Evolutionary conservation across 768 basidiomycete genomes (phyloP).

Genomic region (Exsudoporus frostii): DNA sequence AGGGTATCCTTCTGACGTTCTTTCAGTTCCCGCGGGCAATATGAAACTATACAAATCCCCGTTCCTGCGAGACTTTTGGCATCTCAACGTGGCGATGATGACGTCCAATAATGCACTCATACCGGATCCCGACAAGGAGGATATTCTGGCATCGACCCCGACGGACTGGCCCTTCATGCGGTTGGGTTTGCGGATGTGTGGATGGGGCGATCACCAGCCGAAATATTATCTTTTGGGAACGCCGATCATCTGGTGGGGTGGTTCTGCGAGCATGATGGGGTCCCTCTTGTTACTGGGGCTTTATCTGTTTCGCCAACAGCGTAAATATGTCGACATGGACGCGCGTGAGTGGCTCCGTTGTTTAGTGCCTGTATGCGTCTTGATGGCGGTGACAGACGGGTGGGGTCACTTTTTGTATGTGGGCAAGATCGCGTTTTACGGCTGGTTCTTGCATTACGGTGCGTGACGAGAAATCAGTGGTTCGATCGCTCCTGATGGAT

Average conservation of each 20-base stretch:
- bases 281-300: conserved; percentile 51
- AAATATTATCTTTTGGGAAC: conserved; percentile 95
- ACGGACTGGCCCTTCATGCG: conserved; percentile 92
- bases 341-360: conserved; percentile 51
- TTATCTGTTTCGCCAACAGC: conserved; percentile 80
- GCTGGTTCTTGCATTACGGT: conserved; percentile 93
- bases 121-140: conserved; percentile 97
- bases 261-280: conserved; percentile 60
- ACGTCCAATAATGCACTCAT: conserved; percentile 98
- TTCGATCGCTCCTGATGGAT: background rate
- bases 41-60: conserved; percentile 84
- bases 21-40: conserved; percentile 76
- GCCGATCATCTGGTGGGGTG: conserved; percentile 91
- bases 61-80: conserved; percentile 97
- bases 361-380: background rate
- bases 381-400: conserved; percentile 50
- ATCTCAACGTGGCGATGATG: conserved; percentile 99
- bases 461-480: conserved; percentile 25
- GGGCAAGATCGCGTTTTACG: conserved; percentile 84
- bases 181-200: conserved; percentile 94
- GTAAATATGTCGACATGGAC: conserved; percentile 91
- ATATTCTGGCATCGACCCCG: conserved; percentile 91
- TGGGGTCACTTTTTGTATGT: conserved; percentile 97
- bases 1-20: background rate
- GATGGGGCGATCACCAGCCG: conserved; percentile 81